These are phyloP conservation scores for Magnaporthiopsis rhizophila DNA, from an alignment of 2,329 filamentous ascomycete genomes.

Conservation along the genomic window DNA sequence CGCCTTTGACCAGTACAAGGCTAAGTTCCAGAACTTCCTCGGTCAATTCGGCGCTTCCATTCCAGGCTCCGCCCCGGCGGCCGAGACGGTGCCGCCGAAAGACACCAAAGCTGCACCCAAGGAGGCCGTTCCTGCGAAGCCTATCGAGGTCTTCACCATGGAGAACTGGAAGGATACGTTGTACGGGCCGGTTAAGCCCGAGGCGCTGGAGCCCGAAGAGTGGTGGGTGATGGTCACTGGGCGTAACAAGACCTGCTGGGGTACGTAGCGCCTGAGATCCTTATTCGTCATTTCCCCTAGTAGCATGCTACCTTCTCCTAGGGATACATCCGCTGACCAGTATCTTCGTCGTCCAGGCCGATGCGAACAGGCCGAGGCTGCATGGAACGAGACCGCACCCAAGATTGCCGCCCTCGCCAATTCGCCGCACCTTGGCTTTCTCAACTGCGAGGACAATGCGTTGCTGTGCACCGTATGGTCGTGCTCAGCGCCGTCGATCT, in stretches of 20 bases:
- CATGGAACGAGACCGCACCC: slow-evolving; percentile 57
- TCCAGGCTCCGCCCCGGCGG: slow-evolving; percentile 26
- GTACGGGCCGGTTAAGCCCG: slow-evolving; percentile 51
- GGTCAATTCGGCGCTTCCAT: slow-evolving; percentile 42
- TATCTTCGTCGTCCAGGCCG: background rate
- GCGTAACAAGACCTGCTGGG: slow-evolving; percentile 70
- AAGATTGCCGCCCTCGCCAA: slow-evolving; percentile 53
- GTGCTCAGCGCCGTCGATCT: slow-evolving; percentile 54
- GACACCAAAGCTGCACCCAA: slow-evolving; percentile 39
- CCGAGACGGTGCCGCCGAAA: slow-evolving; percentile 35
- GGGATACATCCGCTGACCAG: background rate
- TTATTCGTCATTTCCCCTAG: background rate
- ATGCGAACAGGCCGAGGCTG: slow-evolving; percentile 44
- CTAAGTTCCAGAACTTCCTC: slow-evolving; percentile 56
- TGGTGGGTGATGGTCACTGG: slow-evolving; percentile 71
- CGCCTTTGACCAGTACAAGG: slow-evolving; percentile 49
- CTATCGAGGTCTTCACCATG: slow-evolving; percentile 53
- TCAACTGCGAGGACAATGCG: slow-evolving; percentile 69
- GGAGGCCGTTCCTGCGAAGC: slow-evolving; percentile 22
- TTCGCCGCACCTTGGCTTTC: slow-evolving; percentile 57
- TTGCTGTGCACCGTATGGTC: slow-evolving; percentile 71
- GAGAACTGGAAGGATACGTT: slow-evolving; percentile 65
- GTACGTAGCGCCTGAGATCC: slow-evolving; percentile 28
- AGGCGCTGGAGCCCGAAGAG: slow-evolving; percentile 57
- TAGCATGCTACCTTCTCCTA: background rate